Conservation (phyloP, 129 eudicot genomes). For the Arctium minus region DNA sequence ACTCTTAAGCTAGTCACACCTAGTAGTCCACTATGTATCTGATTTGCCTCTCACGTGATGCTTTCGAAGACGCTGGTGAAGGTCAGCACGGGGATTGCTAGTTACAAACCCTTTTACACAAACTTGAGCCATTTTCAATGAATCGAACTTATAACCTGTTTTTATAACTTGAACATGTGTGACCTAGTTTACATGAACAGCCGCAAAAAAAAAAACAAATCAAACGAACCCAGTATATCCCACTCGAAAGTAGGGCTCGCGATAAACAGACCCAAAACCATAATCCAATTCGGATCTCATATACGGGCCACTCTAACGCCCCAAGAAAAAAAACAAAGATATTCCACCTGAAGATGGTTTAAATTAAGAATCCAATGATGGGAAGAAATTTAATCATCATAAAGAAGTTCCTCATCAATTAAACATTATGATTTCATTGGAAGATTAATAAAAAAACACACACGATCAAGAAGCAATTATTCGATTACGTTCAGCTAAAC, state of each 20-base stretch:
- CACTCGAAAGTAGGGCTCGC: neutral
- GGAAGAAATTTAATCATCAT: conserved; percentile 27
- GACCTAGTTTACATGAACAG: neutral
- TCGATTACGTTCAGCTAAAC: conserved; percentile 2
- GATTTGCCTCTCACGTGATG: neutral
- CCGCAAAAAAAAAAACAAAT: neutral
- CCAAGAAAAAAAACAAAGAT: neutral
- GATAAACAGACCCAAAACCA: neutral
- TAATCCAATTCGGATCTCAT: neutral
- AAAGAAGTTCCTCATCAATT: conserved; percentile 21
- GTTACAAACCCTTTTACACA: neutral
- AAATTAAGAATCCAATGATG: neutral
- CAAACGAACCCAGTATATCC: neutral
- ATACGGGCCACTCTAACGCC: neutral
- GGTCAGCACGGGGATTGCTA: neutral
- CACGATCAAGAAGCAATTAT: conserved; percentile 15
- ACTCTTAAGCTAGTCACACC: neutral
- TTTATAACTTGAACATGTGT: neutral
- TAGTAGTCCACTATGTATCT: neutral
- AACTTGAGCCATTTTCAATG: neutral
- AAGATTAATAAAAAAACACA: conserved; percentile 20
- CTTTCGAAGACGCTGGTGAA: neutral
- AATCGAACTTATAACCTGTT: neutral
- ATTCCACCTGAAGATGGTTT: neutral
- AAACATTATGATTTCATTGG: neutral